These are phyloP conservation scores for Glycine latifolia DNA, from an alignment of 306 rosid species.

Conservation along the genomic window DNA sequence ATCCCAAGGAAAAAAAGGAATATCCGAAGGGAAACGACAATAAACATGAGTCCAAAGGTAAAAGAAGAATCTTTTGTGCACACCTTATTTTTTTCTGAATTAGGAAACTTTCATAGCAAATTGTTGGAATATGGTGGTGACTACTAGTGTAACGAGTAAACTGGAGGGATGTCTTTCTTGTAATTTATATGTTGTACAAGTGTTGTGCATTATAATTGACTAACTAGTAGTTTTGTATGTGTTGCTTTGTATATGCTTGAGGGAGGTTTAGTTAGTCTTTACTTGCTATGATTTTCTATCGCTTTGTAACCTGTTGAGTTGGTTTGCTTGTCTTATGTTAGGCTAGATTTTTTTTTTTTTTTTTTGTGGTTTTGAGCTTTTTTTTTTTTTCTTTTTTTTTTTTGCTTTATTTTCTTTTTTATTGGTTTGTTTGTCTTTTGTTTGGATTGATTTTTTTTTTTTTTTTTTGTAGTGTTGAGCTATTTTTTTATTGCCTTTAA, in stretches of 20 bases:
- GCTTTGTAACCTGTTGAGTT: constrained; percentile 14
- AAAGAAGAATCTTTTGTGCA: background rate
- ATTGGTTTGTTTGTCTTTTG: too few relatives aligned
- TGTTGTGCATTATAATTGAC: too few relatives aligned
- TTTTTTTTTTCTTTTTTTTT: background rate
- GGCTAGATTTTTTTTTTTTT: background rate
- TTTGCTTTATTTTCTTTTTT: background rate
- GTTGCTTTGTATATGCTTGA: background rate
- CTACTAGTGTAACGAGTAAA: constrained; percentile 5
- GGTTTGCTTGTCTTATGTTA: constrained; percentile 10
- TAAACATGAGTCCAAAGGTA: constrained; percentile 87
- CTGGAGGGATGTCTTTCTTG: background rate
- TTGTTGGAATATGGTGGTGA: constrained; percentile 39
- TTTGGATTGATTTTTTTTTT: too few relatives aligned
- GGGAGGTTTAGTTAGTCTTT: background rate
- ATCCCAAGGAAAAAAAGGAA: constrained; percentile 91
- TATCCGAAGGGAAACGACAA: constrained; percentile 73
- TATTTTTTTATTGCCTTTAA: too few relatives aligned
- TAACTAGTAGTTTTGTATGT: background rate
- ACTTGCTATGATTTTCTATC: constrained; percentile 17
- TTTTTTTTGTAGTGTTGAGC: background rate
- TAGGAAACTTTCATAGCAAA: constrained; percentile 9
- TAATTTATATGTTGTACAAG: background rate
- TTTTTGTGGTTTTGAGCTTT: background rate
- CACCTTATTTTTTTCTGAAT: background rate